Conservation (phyloP, 176 grass and related monocot species). For the Otatea glauca region DNA sequence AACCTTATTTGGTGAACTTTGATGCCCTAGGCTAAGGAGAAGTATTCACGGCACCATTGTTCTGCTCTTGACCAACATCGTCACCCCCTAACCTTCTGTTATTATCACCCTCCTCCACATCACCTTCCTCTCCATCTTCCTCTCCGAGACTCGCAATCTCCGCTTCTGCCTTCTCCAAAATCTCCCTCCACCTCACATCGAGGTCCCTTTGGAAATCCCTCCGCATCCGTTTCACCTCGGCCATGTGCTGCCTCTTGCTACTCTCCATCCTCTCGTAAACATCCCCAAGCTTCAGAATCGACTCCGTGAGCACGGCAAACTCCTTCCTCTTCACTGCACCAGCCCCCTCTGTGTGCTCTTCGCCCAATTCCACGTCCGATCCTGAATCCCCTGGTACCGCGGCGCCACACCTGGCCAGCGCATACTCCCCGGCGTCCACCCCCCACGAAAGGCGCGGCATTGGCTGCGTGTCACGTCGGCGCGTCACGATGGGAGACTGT, state of each 20-base stretch:
- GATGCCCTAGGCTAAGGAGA: slow-evolving; percentile 46
- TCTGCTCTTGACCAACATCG: slow-evolving; percentile 32
- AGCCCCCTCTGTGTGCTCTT: slow-evolving; percentile 1
- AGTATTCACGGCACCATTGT: slow-evolving; percentile 38
- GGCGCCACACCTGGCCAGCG: slow-evolving; percentile 43
- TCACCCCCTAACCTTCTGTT: slow-evolving; percentile 38
- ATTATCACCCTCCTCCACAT: slow-evolving; percentile 29
- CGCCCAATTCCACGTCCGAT: slow-evolving; percentile 41
- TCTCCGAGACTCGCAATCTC: slow-evolving; percentile 63
- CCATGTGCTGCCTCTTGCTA: slow-evolving; percentile 69
- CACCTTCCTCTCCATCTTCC: slow-evolving; percentile 43
- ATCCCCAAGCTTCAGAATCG: slow-evolving; percentile 68
- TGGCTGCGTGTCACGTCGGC: slow-evolving; percentile 48
- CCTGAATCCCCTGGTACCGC: slow-evolving; percentile 28
- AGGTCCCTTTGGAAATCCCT: slow-evolving; percentile 81
- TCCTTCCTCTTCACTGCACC: slow-evolving; percentile 11
- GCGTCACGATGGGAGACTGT: slow-evolving; percentile 30
- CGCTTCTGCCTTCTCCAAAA: slow-evolving; percentile 67
- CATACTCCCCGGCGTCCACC: slow-evolving; percentile 42
- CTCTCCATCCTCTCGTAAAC: slow-evolving; percentile 73
- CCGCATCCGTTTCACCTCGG: slow-evolving; percentile 71
- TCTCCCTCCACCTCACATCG: slow-evolving; percentile 67
- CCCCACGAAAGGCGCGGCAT: slow-evolving; percentile 58
- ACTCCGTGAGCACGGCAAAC: slow-evolving; percentile 54
- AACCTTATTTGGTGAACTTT: slow-evolving; percentile 64